phyloP scores from a whole-genome alignment of 108 stramenopile species.

The Cyclotella choctawhatcheeana region DNA sequence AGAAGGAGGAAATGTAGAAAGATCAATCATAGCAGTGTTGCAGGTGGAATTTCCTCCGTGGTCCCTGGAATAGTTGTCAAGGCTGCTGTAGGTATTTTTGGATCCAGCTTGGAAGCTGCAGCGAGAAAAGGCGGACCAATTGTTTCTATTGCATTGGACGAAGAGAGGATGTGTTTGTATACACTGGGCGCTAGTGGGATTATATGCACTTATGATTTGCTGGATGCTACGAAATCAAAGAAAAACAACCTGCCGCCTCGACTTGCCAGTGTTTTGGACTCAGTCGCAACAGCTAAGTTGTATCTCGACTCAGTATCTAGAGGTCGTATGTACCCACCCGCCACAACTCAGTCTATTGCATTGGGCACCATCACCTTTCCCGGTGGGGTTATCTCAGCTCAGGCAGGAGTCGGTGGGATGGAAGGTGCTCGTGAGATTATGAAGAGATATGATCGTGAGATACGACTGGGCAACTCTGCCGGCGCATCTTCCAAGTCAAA shows the following conservation, averaged over 20 bases:
- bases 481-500: slow-evolving; percentile 17
- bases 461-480: slow-evolving; percentile 20
- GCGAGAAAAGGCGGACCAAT: slow-evolving; percentile 73
- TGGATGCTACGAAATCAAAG: slow-evolving; percentile 16
- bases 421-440: slow-evolving; percentile 81
- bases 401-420: slow-evolving; percentile 90
- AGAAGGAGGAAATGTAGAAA: slow-evolving; percentile 83
- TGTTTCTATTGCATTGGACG: slow-evolving; percentile 69
- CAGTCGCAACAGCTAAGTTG: slow-evolving; percentile 63
- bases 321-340: slow-evolving; percentile 72
- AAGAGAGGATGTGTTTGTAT: slow-evolving; percentile 75
- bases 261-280: slow-evolving; percentile 65
- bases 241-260: slow-evolving; percentile 28
- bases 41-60: slow-evolving; percentile 45
- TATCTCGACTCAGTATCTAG: slow-evolving; percentile 79
- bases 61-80: slow-evolving; percentile 70
- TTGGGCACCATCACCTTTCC: slow-evolving; percentile 65
- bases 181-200: slow-evolving; percentile 74
- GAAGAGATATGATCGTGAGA: slow-evolving; percentile 64
- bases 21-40: slow-evolving; percentile 70
- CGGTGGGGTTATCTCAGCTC: slow-evolving; percentile 73
- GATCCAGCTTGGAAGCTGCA: slow-evolving; percentile 53
- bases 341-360: slow-evolving; percentile 50
- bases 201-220: slow-evolving; percentile 80
- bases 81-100: slow-evolving; percentile 55